Base-by-base conservation (phyloP, 2,329 filamentous ascomycete genomes). In the Aspergillus spinulosporus region DNA sequence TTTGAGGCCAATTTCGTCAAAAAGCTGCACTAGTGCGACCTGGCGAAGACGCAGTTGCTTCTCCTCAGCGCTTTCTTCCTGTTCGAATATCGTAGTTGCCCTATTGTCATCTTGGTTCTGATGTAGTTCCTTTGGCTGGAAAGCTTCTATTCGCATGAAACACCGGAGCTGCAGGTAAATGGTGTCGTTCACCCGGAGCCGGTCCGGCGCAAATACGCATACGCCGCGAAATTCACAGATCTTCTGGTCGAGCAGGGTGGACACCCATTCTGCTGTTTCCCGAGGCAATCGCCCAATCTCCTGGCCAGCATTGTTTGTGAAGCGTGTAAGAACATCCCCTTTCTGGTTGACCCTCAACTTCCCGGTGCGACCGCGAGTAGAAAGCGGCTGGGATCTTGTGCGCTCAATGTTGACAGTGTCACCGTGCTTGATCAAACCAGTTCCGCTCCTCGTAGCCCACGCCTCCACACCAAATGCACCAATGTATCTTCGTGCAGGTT, bases 401-500 rank as follows among this genome's bases (percentile, higher is more conserved):
- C 94, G 86, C 74, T 97, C 93, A 44, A 99, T 96, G 49, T 82
- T 86, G 56, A 99, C 85, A n/a, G 76, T 66, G 62, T 97, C 93
- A 12, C 89, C 91, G 66, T 96, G 89, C 62, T 86, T 88, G 28
- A 99, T 69, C 4, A 97, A 70, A 39, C 84, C 84, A 2, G 76
- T 77, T 0, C 93, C 93, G 71, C 91, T 97, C 65, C 87, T 85
- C 3, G 93, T 97, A 4, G 90, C 87, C 94, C 94, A 99, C 3
- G 88, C 94, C 52, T 88, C 90, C 3, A 90, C 92, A 6, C 94
- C 94, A 73, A 97, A 94, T 0, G 92, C 90, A 14, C 94, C 94
- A 59, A 97, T 84, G 66, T 97, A 99, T 66, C 94, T 78, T 63
- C 79, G 80, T 1, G 74, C 66, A 0, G 86, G 86, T 48, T 69